phyloP scores from a whole-genome alignment of 1,284 basidiomycete genomes.

The Trichosporon sp. region DNA sequence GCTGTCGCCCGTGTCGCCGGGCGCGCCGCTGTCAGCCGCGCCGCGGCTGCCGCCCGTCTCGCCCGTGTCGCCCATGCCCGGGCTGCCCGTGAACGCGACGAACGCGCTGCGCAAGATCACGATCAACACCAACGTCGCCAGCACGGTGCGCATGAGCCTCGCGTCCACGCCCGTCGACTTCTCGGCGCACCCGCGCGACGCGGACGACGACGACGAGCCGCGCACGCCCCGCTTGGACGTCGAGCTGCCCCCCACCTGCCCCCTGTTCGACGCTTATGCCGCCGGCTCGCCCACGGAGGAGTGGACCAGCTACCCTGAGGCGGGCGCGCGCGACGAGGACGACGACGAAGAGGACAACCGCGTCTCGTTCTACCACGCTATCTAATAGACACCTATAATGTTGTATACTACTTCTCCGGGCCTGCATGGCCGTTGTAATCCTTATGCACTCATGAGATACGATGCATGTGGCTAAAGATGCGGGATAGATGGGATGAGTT shows the following conservation, averaged over 20 bases:
- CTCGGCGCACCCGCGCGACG: not conserved
- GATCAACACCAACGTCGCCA: not conserved
- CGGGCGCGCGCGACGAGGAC: not conserved
- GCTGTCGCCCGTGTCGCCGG: not conserved
- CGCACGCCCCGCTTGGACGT: not conserved
- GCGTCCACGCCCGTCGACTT: not conserved
- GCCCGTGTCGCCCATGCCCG: not conserved
- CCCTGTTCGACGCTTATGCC: not conserved
- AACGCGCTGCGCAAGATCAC: constrained; percentile 1
- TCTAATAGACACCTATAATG: not conserved
- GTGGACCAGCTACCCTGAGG: not conserved
- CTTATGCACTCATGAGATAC: not conserved
- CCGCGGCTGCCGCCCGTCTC: not conserved
- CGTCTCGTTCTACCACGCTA: constrained; percentile 5
- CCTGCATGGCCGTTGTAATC: not conserved
- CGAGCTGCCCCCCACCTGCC: not conserved
- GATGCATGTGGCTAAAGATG: not conserved
- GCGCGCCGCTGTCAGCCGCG: not conserved
- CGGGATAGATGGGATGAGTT: not conserved
- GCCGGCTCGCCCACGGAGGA: not conserved
- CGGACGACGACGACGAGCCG: not conserved
- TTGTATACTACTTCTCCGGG: not conserved
- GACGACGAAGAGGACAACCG: not conserved
- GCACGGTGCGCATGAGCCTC: not conserved
- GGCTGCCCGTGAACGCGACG: not conserved